Evolutionary conservation across 306 rosid genomes (phyloP).

Genomic region (Dryas octopetala): DNA sequence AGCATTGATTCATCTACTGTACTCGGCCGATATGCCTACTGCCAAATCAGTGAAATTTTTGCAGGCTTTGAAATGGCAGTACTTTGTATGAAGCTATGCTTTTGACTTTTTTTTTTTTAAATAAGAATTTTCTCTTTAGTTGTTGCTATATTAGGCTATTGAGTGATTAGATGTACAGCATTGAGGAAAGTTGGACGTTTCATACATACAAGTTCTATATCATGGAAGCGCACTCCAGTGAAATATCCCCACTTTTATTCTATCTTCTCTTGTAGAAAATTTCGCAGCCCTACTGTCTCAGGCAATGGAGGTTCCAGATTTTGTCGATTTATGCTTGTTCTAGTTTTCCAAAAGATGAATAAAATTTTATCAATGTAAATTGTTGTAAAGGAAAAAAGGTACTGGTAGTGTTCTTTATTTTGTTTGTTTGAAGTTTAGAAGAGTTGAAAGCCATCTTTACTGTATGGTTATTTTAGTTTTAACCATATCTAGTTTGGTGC

Average conservation of each 20-base stretch:
- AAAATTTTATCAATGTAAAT: constrained; percentile 30
- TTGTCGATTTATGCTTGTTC: constrained; percentile 18
- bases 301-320: constrained; percentile 8
- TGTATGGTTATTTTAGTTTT: background rate
- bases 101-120: too few relatives aligned
- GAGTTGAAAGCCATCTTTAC: background rate
- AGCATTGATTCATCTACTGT: background rate
- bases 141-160: constrained; percentile 3
- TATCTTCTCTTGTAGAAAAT: background rate
- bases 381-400: constrained; percentile 10
- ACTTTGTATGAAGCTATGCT: background rate
- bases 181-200: constrained; percentile 1
- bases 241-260: background rate
- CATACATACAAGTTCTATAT: background rate
- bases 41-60: constrained; percentile 5
- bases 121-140: background rate
- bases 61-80: constrained; percentile 9
- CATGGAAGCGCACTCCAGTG: background rate
- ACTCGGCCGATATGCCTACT: background rate
- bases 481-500: background rate
- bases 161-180: constrained; percentile 32
- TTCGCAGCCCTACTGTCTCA: background rate
- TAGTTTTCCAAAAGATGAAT: background rate
- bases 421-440: background rate
- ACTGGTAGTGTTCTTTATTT: background rate